Evolutionary conservation across 257 asterid species (phyloP).

Genomic region (Rehmannia glutinosa): DNA sequence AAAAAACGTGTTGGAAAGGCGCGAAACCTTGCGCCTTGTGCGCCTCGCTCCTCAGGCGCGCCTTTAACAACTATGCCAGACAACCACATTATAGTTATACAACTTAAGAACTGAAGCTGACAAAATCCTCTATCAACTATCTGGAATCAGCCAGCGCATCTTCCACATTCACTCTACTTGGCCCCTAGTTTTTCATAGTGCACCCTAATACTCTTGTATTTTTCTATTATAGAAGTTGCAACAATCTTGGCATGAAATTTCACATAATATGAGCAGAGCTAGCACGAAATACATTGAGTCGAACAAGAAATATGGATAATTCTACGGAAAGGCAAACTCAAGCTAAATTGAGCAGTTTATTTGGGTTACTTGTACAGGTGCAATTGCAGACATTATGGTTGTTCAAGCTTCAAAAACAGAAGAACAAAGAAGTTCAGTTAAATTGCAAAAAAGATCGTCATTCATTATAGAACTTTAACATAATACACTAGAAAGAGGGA

Average conservation of each 20-base stretch:
- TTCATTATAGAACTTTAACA: neutral
- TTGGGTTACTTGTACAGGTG: neutral
- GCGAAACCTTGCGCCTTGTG: neutral
- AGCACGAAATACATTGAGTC: neutral
- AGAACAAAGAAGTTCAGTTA: neutral
- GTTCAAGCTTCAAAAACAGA: neutral
- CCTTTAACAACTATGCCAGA: no score
- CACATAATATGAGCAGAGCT: neutral
- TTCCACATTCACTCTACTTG: neutral
- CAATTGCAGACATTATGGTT: neutral
- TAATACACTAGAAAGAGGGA: neutral
- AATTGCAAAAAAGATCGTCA: neutral
- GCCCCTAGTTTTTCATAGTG: neutral
- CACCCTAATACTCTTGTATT: neutral
- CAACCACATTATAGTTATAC: neutral
- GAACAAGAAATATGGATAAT: neutral
- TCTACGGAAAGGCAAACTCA: neutral
- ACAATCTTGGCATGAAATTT: neutral
- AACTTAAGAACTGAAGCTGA: neutral
- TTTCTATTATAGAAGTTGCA: neutral
- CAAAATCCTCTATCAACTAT: neutral
- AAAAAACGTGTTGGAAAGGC: neutral
- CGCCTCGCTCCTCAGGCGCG: no score
- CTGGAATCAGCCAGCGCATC: neutral
- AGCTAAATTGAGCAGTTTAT: neutral